Base-by-base conservation (phyloP, 106 monocot species). In the Acanthochlamys bracteata region DNA sequence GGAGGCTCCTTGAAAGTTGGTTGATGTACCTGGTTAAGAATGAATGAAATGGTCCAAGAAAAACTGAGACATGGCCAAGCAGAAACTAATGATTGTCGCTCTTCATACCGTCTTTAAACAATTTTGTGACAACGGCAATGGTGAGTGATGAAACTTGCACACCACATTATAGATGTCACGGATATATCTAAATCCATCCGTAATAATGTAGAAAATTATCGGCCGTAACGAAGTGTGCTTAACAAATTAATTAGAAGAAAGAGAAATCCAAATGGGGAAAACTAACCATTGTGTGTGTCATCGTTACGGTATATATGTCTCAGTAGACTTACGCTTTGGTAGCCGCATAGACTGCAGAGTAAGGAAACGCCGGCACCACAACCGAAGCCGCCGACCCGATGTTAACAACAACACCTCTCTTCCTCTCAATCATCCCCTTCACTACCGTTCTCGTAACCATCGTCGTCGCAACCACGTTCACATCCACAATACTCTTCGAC, bases 261-360 rank as follows among this genome's bases (percentile, higher is more conserved):
- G 33, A 6, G 33, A 33, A 33, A 33, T 33, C 4, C 33, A 3
- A 33, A 20, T 39, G 39, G 19, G 15, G 8, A 14, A 62, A 39
- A 41, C n/a, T 39, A 62, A 0, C 19, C 15, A 10, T 61, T 43
- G 43, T 43, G 43, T 43, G 43, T 43, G 13, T 43, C 13, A 13
- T 8, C 43, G 13, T 8, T 8, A 43, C 13, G 13, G 13, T 43
- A 43, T 43, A 0, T 43, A 74, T 57, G 57, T 43, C 3, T 12
- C 4, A 14, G 8, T 58, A 46, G n/a, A 75, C 86, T 86, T 69
- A 94, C 93, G 93, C 78, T 84, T 94, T 94, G 54, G 83, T 79
- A 59, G 86, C 93, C n/a, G 89, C 93, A 33, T 94, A 94, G 72
- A 94, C 80, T 15, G 83, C 74, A 24, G 89, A 89, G 46, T 89